Evolutionary conservation across 2,329 filamentous ascomycete genomes (phyloP).

Genomic region (Onygenales sp.): DNA sequence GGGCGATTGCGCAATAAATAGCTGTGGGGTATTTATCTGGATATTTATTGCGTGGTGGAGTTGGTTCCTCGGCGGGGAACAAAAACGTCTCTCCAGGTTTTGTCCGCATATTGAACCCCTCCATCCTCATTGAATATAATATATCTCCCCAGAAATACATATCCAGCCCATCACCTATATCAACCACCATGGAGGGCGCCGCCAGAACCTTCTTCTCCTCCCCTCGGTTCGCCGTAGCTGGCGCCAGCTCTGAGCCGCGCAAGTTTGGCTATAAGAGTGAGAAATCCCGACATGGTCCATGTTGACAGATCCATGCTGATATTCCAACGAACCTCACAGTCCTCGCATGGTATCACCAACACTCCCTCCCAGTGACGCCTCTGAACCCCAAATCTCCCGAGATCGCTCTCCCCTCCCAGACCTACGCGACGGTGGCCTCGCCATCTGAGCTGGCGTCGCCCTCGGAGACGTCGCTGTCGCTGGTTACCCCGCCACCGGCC

Average conservation of each 20-base stretch:
- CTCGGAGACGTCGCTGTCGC: constrained; percentile 62
- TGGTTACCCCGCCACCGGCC: constrained; percentile 76
- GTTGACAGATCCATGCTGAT: neutral
- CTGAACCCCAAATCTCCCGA: constrained; percentile 64
- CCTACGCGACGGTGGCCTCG: constrained; percentile 56
- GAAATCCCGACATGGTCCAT: constrained; percentile 9
- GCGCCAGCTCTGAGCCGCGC: constrained; percentile 70
- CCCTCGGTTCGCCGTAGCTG: constrained; percentile 75
- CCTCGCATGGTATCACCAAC: constrained; percentile 77
- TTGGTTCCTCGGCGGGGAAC: neutral
- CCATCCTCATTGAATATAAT: neutral
- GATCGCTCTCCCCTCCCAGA: constrained; percentile 52
- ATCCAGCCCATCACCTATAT: neutral
- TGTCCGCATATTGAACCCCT: neutral
- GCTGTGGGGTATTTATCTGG: neutral
- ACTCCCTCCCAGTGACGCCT: constrained; percentile 66
- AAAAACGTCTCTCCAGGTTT: neutral
- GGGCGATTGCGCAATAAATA: neutral
- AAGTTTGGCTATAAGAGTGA: constrained; percentile 86
- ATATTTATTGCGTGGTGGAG: no score
- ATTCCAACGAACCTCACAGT: constrained; percentile 42
- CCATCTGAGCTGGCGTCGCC: constrained; percentile 59
- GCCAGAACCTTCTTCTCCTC: constrained; percentile 73
- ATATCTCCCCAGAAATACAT: neutral
- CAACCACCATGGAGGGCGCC: constrained; percentile 51